A percentile compares a stretch with the other conserved stretches of the same genome.
Conservation (phyloP, 495 filamentous ascomycete genomes). For the Penicillium coffeae region DNA sequence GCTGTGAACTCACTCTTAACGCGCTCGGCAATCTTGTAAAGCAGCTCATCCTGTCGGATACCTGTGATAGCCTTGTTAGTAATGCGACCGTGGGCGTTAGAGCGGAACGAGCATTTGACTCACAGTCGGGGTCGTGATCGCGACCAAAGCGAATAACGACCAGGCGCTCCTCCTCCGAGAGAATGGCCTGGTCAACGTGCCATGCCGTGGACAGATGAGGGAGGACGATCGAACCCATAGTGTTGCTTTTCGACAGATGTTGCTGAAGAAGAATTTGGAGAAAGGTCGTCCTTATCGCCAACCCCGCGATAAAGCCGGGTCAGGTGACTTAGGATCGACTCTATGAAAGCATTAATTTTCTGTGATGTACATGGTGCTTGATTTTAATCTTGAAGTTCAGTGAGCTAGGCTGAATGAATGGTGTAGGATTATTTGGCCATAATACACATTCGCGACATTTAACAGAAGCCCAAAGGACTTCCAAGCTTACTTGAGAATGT, state of each 20-base stretch:
- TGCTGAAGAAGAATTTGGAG: conserved; percentile 6
- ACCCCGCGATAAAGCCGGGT: conserved; percentile 14
- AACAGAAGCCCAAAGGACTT: too few relatives aligned
- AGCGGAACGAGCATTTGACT: conserved; percentile 3
- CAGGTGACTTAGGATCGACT: conserved; percentile 18
- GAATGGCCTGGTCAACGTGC: conserved; percentile 94
- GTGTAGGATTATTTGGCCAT: too few relatives aligned
- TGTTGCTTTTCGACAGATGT: conserved; percentile 6
- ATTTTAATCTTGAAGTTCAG: background rate
- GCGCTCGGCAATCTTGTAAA: conserved; percentile 63
- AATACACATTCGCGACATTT: too few relatives aligned
- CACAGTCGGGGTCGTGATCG: conserved; percentile 65
- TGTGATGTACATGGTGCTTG: background rate
- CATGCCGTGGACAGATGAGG: conserved; percentile 91
- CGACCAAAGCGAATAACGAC: conserved; percentile 94
- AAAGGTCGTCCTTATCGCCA: conserved; percentile 20
- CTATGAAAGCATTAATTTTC: background rate
- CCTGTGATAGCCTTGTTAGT: conserved; percentile 35
- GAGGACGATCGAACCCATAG: conserved; percentile 88
- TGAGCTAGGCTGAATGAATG: too few relatives aligned
- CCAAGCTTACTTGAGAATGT: too few relatives aligned
- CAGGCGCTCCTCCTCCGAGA: conserved; percentile 88
- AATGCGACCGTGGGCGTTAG: background rate
- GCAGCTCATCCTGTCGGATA: conserved; percentile 92
- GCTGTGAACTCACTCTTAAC: conserved; percentile 37